A percentile compares a stretch with the other conserved stretches of the same genome.
Evolutionary conservation across 495 filamentous ascomycete genomes (phyloP).

Genomic region (Aspergillus carlsbadensis): DNA sequence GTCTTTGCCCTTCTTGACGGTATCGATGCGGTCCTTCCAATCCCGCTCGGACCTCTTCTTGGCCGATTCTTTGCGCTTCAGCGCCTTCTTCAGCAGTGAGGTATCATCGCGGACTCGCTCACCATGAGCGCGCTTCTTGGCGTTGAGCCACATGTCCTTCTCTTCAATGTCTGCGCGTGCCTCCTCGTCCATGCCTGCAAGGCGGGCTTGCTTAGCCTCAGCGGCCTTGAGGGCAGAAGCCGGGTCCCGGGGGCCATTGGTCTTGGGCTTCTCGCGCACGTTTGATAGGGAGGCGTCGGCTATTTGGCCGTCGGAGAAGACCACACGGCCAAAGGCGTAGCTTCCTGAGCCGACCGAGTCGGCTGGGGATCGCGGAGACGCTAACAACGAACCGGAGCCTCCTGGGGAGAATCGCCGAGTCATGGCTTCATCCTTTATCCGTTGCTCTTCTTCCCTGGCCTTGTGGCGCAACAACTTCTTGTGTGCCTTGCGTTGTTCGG

Average conservation of each 20-base stretch:
- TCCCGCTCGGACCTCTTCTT: constrained; percentile 90
- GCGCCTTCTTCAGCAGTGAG: constrained; percentile 85
- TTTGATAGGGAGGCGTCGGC: constrained; percentile 64
- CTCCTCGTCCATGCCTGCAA: constrained; percentile 67
- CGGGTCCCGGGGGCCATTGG: constrained; percentile 76
- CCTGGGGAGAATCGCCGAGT: constrained; percentile 53
- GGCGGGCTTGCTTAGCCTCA: constrained; percentile 69
- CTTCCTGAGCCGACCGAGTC: constrained; percentile 46
- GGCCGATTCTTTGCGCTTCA: constrained; percentile 85
- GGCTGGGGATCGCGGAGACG: constrained; percentile 50
- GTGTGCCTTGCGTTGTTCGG: constrained; percentile 76
- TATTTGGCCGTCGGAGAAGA: constrained; percentile 80
- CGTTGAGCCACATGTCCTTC: constrained; percentile 92
- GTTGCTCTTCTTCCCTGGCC: constrained; percentile 73
- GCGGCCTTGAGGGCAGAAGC: constrained; percentile 69
- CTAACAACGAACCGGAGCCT: constrained; percentile 55
- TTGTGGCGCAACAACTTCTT: constrained; percentile 78
- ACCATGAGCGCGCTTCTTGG: constrained; percentile 82
- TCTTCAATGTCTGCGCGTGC: constrained; percentile 84
- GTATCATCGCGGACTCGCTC: constrained; percentile 90
- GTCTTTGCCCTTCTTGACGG: constrained; percentile 71
- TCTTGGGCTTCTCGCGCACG: constrained; percentile 59
- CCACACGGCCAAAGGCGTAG: constrained; percentile 83
- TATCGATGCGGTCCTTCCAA: constrained; percentile 80
- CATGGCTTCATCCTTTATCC: constrained; percentile 65